A percentile compares a stretch with the other conserved stretches of the same genome.
Evolutionary conservation across 106 monocot species (phyloP).

Genomic region (Dendrobium nobile): DNA sequence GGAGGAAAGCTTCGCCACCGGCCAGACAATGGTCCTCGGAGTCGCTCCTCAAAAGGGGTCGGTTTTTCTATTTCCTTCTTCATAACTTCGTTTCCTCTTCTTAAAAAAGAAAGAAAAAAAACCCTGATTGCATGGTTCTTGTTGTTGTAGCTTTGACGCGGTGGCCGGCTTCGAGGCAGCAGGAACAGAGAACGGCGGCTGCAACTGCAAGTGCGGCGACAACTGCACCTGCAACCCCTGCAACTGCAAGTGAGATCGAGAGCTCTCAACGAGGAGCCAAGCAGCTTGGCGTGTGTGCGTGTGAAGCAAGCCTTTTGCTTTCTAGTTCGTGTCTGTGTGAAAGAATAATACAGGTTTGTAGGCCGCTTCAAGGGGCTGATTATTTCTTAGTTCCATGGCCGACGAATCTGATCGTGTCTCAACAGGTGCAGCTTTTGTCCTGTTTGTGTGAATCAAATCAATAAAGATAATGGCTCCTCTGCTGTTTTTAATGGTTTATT

Average conservation of each 20-base stretch:
- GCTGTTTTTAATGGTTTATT: too few species aligned
- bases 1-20: conserved; percentile 27
- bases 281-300: too few species aligned
- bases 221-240: conserved; percentile 26
- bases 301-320: too few species aligned
- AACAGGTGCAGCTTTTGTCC: too few species aligned
- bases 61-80: neutral
- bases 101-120: neutral
- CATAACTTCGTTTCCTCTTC: neutral
- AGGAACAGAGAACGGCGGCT: conserved; percentile 20
- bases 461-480: too few species aligned
- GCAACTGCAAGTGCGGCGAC: conserved; percentile 20
- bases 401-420: too few species aligned
- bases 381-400: too few species aligned
- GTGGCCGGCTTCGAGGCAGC: neutral
- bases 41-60: conserved; percentile 43
- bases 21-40: conserved; percentile 29
- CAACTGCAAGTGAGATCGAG: conserved; percentile 25
- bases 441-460: too few species aligned
- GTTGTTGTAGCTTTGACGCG: neutral
- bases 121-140: neutral
- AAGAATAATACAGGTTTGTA: too few species aligned
- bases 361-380: too few species aligned
- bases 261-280: too few species aligned
- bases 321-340: too few species aligned